Percentiles rank a stretch among this genome's conserved stretches.
These are phyloP conservation scores for Bimuria novae-zelandiae DNA, from an alignment of 2,329 filamentous ascomycete species.

Conservation along the genomic window DNA sequence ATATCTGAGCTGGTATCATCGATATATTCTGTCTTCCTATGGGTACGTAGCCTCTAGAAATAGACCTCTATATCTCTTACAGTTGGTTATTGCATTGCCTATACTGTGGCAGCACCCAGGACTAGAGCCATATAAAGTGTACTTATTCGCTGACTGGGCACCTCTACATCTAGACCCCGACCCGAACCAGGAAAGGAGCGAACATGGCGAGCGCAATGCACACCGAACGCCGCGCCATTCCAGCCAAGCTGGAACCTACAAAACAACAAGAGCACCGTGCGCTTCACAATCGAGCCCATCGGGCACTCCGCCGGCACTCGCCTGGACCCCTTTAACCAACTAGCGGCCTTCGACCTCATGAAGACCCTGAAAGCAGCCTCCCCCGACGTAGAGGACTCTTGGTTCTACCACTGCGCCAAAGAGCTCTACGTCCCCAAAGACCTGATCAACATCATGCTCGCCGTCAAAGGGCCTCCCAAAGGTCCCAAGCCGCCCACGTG, in stretches of 20 bases:
- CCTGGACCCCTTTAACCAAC: neutral
- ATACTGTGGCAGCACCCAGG: too few species aligned
- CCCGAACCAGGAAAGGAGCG: neutral
- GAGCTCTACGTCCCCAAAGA: neutral
- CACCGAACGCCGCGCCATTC: neutral
- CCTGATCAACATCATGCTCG: neutral
- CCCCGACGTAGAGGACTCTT: neutral
- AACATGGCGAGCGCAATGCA: neutral
- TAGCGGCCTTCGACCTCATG: neutral
- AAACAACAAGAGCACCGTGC: neutral
- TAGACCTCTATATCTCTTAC: too few species aligned
- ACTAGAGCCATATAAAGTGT: too few species aligned
- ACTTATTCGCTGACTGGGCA: too few species aligned
- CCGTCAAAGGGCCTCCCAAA: neutral
- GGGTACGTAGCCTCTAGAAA: too few species aligned
- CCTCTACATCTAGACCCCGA: too few species aligned
- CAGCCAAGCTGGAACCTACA: neutral
- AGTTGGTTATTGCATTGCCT: too few species aligned
- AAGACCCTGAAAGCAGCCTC: neutral
- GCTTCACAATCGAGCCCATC: neutral
- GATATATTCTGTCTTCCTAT: neutral
- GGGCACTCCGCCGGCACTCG: neutral
- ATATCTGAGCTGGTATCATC: neutral
- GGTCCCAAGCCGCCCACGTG: neutral
- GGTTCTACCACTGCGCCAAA: neutral